phyloP scores from a whole-genome alignment of 2,329 filamentous ascomycete species.

The Calonectria leucothoes region DNA sequence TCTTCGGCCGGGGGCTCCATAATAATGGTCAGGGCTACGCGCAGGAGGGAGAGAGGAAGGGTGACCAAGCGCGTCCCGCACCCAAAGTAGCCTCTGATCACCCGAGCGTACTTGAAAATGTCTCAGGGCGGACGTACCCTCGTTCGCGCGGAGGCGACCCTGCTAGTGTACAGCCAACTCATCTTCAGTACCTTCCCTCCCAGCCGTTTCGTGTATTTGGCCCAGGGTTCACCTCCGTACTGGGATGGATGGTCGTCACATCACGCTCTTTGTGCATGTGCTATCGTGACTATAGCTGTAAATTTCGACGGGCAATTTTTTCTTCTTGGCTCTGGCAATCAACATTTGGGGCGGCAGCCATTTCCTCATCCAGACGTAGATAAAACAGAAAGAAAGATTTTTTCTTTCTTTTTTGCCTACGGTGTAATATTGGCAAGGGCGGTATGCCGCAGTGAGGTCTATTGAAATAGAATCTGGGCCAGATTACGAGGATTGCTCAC shows the following conservation, averaged over 20 bases:
- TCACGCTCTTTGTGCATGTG: neutral
- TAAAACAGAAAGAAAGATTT: too few relatives aligned
- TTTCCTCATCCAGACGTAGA: too few relatives aligned
- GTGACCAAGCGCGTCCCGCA: conserved; percentile 17
- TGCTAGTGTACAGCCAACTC: conserved; percentile 16
- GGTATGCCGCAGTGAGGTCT: neutral
- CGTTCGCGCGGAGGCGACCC: conserved; percentile 24
- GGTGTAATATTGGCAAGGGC: neutral
- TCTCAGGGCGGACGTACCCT: conserved; percentile 31
- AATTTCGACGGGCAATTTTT: neutral
- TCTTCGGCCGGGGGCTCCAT: conserved; percentile 38
- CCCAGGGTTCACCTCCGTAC: neutral
- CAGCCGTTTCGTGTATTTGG: neutral
- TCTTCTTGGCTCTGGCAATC: neutral
- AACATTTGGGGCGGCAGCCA: too few relatives aligned
- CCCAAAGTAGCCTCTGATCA: conserved; percentile 33
- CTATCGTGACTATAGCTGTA: neutral
- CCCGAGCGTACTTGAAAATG: conserved; percentile 34
- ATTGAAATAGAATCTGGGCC: neutral
- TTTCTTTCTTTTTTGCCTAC: neutral
- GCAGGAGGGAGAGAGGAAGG: conserved; percentile 25
- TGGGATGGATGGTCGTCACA: conserved; percentile 1
- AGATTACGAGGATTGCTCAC: neutral
- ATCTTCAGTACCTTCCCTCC: conserved; percentile 10
- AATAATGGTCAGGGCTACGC: conserved; percentile 35